A percentile compares a stretch with the other conserved stretches of the same genome.
Conservation (phyloP, 192 early-diverging fungal genomes). For the Rhizophagus clarus region DNA sequence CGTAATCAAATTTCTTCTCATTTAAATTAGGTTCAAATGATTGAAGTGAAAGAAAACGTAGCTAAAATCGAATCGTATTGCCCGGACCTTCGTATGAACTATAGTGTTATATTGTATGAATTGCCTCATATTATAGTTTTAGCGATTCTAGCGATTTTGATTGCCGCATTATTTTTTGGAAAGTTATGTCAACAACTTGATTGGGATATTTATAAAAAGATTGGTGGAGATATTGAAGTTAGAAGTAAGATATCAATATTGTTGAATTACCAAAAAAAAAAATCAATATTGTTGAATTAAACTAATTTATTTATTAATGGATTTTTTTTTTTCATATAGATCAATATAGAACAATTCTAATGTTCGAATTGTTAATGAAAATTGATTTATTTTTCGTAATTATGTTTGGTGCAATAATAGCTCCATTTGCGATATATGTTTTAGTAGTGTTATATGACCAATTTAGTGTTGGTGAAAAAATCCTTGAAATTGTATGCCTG, state of each 20-base stretch:
- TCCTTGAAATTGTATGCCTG: background rate
- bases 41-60: background rate
- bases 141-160: background rate
- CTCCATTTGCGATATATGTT: background rate
- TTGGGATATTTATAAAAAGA: background rate
- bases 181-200: background rate
- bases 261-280: too few species aligned
- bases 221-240: background rate
- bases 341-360: background rate
- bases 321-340: background rate
- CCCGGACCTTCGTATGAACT: background rate
- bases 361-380: background rate
- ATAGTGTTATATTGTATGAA: background rate
- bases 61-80: background rate
- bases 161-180: background rate
- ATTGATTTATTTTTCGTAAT: background rate
- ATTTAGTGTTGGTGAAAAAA: background rate
- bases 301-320: background rate
- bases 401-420: background rate
- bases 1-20: background rate
- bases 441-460: fast-evolving
- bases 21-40: background rate
- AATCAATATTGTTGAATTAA: too few species aligned
- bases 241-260: background rate
- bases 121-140: background rate